Evolutionary conservation across 2,329 filamentous ascomycete genomes (phyloP).

Genomic region (Colletotrichum theobromicola): DNA sequence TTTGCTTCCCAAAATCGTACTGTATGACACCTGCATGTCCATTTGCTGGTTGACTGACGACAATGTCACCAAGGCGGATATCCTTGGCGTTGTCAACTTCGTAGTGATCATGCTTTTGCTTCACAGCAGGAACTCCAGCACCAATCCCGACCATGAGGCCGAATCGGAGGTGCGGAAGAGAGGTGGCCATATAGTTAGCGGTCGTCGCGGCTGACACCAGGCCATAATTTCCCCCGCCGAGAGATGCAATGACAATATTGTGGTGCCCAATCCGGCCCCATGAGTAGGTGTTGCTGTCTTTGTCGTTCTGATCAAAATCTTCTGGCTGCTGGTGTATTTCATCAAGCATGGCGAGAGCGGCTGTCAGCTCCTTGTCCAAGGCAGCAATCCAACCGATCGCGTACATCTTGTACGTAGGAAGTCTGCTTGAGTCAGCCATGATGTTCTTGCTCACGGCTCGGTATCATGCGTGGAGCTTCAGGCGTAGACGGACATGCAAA

Average conservation of each 20-base stretch:
- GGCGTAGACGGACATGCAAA: not conserved
- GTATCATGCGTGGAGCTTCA: not conserved
- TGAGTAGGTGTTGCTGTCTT: not conserved
- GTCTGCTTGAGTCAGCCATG: not conserved
- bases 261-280: conserved; percentile 20
- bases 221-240: conserved; percentile 20
- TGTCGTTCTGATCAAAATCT: not conserved
- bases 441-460: too few species aligned
- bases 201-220: conserved; percentile 6
- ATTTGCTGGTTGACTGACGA: not conserved
- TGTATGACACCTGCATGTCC: conserved; percentile 13
- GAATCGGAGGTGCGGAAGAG: not conserved
- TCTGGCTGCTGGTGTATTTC: not conserved
- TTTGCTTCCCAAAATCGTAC: conserved; percentile 9
- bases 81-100: too few species aligned
- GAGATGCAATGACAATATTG: conserved; percentile 23
- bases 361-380: not conserved
- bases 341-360: not conserved
- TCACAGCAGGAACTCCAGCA: conserved; percentile 23
- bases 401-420: not conserved
- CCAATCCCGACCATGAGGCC: conserved; percentile 30
- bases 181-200: conserved; percentile 32
- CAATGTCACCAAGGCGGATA: conserved; percentile 24
- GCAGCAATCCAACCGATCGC: not conserved
- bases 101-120: too few species aligned